Conservation (phyloP, 2,329 filamentous ascomycete species). For the Annulohypoxylon truncatum region DNA sequence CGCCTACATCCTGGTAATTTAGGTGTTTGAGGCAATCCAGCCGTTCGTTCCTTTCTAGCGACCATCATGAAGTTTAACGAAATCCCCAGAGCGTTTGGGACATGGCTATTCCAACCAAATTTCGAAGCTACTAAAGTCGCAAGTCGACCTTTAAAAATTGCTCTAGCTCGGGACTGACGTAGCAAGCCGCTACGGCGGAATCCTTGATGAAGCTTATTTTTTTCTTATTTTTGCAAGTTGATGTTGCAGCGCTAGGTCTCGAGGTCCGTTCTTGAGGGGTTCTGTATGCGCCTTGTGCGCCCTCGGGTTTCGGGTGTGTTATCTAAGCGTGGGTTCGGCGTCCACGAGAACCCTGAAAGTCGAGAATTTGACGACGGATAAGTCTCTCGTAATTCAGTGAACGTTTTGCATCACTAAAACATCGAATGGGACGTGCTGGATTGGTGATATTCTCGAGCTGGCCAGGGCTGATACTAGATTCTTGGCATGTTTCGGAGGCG, state of each 20-base stretch:
- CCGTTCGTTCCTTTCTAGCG: conserved; percentile 15
- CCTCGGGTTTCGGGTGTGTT: conserved; percentile 34
- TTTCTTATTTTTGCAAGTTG: too few species aligned
- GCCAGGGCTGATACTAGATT: conserved; percentile 58
- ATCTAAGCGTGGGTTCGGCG: conserved; percentile 6
- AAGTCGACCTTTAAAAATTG: conserved; percentile 4
- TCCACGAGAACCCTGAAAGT: background rate
- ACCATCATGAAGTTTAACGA: conserved; percentile 17
- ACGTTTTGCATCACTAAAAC: background rate
- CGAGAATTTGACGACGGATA: conserved; percentile 5
- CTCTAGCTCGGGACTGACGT: conserved; percentile 8
- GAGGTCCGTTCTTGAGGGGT: conserved; percentile 23
- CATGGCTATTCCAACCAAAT: background rate
- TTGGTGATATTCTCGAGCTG: conserved; percentile 35
- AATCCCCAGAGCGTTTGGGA: conserved; percentile 1
- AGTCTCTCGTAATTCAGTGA: background rate
- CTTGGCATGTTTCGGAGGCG: conserved; percentile 67
- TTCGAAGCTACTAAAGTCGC: conserved; percentile 15
- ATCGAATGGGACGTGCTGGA: conserved; percentile 20
- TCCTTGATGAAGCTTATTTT: conserved; percentile 34
- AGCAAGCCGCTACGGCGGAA: conserved; percentile 25
- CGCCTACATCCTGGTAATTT: conserved; percentile 20
- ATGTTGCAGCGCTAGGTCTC: conserved; percentile 8
- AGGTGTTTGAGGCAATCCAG: conserved; percentile 23
- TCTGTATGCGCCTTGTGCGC: conserved; percentile 42